These are phyloP conservation scores for Sclerotinia sclerotiorum DNA, from an alignment of 2,329 filamentous ascomycete species.

Conservation along the genomic window DNA sequence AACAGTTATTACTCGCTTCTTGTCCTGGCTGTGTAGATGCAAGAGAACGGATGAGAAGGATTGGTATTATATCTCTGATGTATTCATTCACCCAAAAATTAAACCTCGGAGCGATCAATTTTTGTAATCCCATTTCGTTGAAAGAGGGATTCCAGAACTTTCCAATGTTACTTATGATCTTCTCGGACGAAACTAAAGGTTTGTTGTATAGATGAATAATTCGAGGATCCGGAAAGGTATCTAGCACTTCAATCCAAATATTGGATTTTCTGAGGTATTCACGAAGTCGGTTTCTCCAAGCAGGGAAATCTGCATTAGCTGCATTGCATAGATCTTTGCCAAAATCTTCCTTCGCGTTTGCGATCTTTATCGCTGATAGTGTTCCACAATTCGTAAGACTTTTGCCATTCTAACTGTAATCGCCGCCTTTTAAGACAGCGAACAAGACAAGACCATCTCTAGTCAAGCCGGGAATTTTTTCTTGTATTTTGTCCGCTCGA, in stretches of 20 bases:
- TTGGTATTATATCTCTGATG: conserved; percentile 6
- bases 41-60: conserved; percentile 10
- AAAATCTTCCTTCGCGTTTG: conserved; percentile 71
- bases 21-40: conserved; percentile 1
- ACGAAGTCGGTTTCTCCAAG: conserved; percentile 13
- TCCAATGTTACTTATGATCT: neutral
- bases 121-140: conserved; percentile 8
- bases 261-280: conserved; percentile 3
- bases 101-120: neutral
- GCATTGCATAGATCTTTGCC: conserved; percentile 48
- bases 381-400: conserved; percentile 83
- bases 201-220: neutral
- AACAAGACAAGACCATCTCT: conserved; percentile 87
- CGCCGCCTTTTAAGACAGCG: conserved; percentile 88
- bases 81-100: conserved; percentile 16
- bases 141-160: neutral
- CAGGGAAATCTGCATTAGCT: neutral
- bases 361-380: conserved; percentile 79
- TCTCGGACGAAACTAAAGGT: neutral
- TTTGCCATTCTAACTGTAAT: conserved; percentile 70
- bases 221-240: conserved; percentile 3
- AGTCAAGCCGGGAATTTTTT: conserved; percentile 56
- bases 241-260: neutral
- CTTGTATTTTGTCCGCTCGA: conserved; percentile 56
- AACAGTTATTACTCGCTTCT: conserved; percentile 12